Conservation (phyloP, 1,139 yeast species). For the Pneumocystis sp. region DNA sequence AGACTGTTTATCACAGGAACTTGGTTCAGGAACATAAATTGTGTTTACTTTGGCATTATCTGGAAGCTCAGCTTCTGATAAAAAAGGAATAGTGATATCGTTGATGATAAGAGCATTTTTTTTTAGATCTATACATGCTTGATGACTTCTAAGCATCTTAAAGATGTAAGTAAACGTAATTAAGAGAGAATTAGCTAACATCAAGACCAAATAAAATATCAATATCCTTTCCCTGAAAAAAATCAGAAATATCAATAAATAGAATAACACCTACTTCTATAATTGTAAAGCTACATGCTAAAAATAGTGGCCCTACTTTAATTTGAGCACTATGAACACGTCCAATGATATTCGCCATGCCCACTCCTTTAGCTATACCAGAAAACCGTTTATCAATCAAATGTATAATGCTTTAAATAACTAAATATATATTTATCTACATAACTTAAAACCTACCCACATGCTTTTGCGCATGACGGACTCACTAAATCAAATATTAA, state of each 20-base stretch:
- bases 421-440: not conserved
- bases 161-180: not conserved
- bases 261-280: constrained; percentile 32
- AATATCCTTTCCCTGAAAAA: constrained; percentile 23
- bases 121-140: constrained; percentile 62
- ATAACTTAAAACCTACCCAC: constrained; percentile 29
- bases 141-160: constrained; percentile 67
- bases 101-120: constrained; percentile 59
- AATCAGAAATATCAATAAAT: not conserved
- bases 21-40: constrained; percentile 9
- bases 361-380: constrained; percentile 86
- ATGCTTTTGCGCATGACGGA: constrained; percentile 55
- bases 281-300: constrained; percentile 73
- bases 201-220: constrained; percentile 42
- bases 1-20: constrained; percentile 8
- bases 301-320: constrained; percentile 48
- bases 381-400: constrained; percentile 67
- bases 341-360: constrained; percentile 64
- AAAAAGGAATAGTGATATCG: constrained; percentile 51
- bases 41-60: constrained; percentile 19
- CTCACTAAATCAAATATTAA: constrained; percentile 26
- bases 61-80: constrained; percentile 62
- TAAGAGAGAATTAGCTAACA: constrained; percentile 14
- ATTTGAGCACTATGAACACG: constrained; percentile 81
- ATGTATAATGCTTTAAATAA: constrained; percentile 31